Evolutionary conservation across 805 yeast species (phyloP).

Genomic region (Lipomyces sp.): DNA sequence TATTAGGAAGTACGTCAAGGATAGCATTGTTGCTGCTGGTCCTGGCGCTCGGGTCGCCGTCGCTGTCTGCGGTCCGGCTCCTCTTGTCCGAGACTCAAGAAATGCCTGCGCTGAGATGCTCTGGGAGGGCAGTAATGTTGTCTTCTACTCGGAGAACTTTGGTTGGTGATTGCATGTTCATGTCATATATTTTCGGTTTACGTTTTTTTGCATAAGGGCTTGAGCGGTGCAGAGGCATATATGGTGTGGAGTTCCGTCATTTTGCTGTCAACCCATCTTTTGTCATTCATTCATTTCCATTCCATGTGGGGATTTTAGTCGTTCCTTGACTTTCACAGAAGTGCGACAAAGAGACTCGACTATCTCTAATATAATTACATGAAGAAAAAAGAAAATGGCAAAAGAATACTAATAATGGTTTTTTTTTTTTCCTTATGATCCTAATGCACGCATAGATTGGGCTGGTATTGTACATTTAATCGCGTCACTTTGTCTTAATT

Average conservation of each 20-base stretch:
- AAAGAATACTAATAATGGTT: no score
- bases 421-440: no score
- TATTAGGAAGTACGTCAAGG: conserved; percentile 37
- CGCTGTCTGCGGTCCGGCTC: conserved; percentile 45
- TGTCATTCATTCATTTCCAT: background rate
- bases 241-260: background rate
- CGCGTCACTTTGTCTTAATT: no score
- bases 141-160: conserved; percentile 43
- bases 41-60: conserved; percentile 38
- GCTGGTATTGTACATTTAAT: no score
- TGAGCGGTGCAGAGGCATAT: background rate
- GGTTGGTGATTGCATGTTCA: conserved; percentile 40
- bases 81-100: conserved; percentile 41
- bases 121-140: conserved; percentile 39
- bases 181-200: background rate
- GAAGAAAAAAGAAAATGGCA: no score
- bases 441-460: no score
- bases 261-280: background rate
- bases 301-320: background rate
- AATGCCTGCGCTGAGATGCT: conserved; percentile 41
- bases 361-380: no score
- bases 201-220: background rate
- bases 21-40: conserved; percentile 36
- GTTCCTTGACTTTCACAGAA: background rate
- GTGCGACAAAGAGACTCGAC: no score